Base-by-base conservation (phyloP, 805 yeast genomes). In the Scheffersomyces stipitis region DNA sequence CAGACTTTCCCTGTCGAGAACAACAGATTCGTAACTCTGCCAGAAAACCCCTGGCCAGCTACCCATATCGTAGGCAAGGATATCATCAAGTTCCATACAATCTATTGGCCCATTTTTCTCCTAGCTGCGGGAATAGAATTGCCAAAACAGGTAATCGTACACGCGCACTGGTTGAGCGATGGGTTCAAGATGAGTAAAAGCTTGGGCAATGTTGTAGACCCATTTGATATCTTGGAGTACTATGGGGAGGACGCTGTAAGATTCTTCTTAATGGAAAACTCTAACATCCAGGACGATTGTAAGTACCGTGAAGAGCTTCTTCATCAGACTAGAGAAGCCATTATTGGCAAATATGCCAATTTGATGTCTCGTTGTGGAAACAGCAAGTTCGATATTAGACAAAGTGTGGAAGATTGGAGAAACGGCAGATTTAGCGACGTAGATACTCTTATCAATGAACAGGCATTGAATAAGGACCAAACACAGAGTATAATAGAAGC, bases 151-250 rank as follows among this genome's bases (percentile, higher is more conserved):
- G 76, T 93, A 3, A 72, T 89, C 4, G 96, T 93, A 2, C 99
- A 93, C 65, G 83, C 95, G 4, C 99, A 93, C 59, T 93, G 98
- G 98, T 68, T 90, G 15, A 76, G 84, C 59, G 83, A 81, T 23
- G 98, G 98, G 0, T 67, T 79, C 30, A 93, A 93, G 56, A 93
- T 93, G 99, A 86, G 96, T 34, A 93, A 93, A 52, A 83, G 95
- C 38, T 64, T 81, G 37, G 96, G 97, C 0, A 93, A 93, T 55
- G 97, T 91, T 7, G 95, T 91, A 4, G 97, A 93, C 52, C 99
- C 99, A 0, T 54, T 85, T 14, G 75, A 66, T n/a, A 70, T 83
- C 20, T 67, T 78, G 3, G 68, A 75, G 0, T 58, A 69, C 28
- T 86, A 84, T 50, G 96, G 89, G 0, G 58, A 71, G n/a, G 93